Evolutionary conservation across 2,329 filamentous ascomycete genomes (phyloP).

Genomic region (Aureobasidium sp.): DNA sequence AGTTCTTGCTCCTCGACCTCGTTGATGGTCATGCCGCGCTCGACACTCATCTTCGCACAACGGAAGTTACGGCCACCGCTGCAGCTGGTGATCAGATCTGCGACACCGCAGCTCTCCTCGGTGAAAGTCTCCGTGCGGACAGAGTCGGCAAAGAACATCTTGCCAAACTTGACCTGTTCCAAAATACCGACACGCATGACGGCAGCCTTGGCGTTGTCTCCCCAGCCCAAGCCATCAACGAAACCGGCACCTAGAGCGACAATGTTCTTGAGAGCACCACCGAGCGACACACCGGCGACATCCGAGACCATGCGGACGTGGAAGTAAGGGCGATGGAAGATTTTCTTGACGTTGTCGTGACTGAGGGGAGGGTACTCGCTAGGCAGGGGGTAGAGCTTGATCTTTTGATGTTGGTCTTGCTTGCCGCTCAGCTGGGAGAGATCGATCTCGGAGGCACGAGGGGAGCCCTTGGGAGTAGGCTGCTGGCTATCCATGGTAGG

Average conservation of each 20-base stretch:
- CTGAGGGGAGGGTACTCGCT: constrained; percentile 77
- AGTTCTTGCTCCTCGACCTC: constrained; percentile 85
- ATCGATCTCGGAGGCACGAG: constrained; percentile 38
- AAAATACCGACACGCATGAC: constrained; percentile 93
- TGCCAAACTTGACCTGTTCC: constrained; percentile 95
- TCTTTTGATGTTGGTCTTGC: constrained; percentile 57
- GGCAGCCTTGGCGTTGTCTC: constrained; percentile 97
- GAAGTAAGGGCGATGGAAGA: constrained; percentile 97
- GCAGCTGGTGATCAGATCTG: constrained; percentile 91
- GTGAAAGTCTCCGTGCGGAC: constrained; percentile 82
- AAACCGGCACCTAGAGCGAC: constrained; percentile 94
- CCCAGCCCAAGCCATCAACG: constrained; percentile 92
- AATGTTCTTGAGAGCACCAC: constrained; percentile 93
- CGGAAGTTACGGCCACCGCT: constrained; percentile 88
- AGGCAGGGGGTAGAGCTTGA: constrained; percentile 65
- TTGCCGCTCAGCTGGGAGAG: constrained; percentile 21
- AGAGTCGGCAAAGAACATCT: constrained; percentile 81
- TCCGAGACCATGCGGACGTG: constrained; percentile 90
- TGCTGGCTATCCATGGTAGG: constrained; percentile 78
- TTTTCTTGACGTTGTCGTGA: constrained; percentile 69
- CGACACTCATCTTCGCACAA: constrained; percentile 80
- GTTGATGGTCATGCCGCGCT: constrained; percentile 68
- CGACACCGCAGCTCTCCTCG: constrained; percentile 91
- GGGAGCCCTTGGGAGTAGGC: constrained; percentile 51
- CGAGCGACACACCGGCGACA: constrained; percentile 92